Conservation (phyloP, 371 early-diverging fungal genomes). For the Zychaea mexicana region DNA sequence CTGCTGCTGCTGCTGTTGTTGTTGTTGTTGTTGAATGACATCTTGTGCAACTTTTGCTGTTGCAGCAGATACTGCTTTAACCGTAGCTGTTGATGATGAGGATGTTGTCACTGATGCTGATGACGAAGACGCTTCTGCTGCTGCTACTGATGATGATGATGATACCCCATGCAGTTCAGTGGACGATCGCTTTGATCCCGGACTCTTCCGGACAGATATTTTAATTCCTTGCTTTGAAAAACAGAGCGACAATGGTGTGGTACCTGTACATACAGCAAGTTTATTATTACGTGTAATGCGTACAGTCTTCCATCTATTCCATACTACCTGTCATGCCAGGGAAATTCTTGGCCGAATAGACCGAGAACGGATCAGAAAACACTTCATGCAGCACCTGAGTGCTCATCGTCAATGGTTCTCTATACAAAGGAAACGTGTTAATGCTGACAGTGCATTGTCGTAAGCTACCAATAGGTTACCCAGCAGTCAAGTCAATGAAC, state of each 20-base stretch:
- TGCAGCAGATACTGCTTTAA: too few relatives aligned
- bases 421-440: too few relatives aligned
- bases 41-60: too few relatives aligned
- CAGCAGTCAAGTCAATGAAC: slow-evolving; percentile 32
- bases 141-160: not conserved
- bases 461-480: slow-evolving; percentile 13
- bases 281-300: slow-evolving; percentile 35
- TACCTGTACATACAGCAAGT: slow-evolving; percentile 44
- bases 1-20: slow-evolving; percentile 4
- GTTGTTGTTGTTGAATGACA: not conserved
- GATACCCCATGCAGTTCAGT: slow-evolving; percentile 4
- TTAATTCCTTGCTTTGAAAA: slow-evolving; percentile 74
- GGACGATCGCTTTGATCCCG: slow-evolving; percentile 11
- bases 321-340: slow-evolving; percentile 64
- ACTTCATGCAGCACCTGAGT: slow-evolving; percentile 32
- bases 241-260: slow-evolving; percentile 67
- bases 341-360: slow-evolving; percentile 60
- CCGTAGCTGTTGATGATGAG: not conserved
- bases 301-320: slow-evolving; percentile 27
- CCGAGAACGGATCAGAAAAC: slow-evolving; percentile 45
- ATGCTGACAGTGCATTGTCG: too few relatives aligned
- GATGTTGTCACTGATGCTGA: not conserved
- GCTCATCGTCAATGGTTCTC: slow-evolving; percentile 29
- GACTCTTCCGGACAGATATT: slow-evolving; percentile 62
- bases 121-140: not conserved